Base-by-base conservation (phyloP, 163 green algal species). In the Picocystis sp. region DNA sequence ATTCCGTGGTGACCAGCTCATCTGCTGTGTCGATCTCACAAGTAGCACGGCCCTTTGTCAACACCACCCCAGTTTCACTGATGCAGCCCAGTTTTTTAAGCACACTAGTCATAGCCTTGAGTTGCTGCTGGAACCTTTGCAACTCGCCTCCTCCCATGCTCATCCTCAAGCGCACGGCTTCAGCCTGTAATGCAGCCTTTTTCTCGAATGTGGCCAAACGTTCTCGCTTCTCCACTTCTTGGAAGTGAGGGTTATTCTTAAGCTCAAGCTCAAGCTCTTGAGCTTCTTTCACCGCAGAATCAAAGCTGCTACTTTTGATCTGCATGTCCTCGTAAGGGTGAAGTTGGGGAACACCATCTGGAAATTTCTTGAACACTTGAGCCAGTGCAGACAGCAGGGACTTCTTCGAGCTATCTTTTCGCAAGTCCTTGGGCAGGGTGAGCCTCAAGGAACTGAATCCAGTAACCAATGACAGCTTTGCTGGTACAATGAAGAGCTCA, bases 1-100 rank as follows among this genome's bases (percentile, higher is more conserved):
- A 74, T 71, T 97, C 89, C 0, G 71, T 78, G 25, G 92, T 67
- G 38, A 98, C 78, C 52, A 98, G 74, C 75, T 94, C 87, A 48
- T 97, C 81, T 0, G 72, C 85, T 2, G 62, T 88, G 56, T 71
- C 79, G 41, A 93, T 78, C 53, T 80, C 65, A 2, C 80, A 79
- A 2, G 86, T 83, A 45, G 83, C 67, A 29, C 78, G 62, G 8
- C 85, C 87, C 72, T 94, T 92, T 21, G 79, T 47, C 2, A 65
- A 74, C 35, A 92, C 77, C 21, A 91, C 61, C 22, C 77, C 82
- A 10, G 89, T 75, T 22, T 22, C 70, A 13, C 81, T 64, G 8
- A 96, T 62, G 66, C 85, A 85, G 0, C 74, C 80, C 43, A 96
- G 73, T 8, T 74, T 63, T 17, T 72, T 69, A 48, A 97, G 74